A percentile compares a stretch with the other conserved stretches of the same genome.
phyloP scores from a whole-genome alignment of 176 grass and related monocot species.

The Themeda triandra region DNA sequence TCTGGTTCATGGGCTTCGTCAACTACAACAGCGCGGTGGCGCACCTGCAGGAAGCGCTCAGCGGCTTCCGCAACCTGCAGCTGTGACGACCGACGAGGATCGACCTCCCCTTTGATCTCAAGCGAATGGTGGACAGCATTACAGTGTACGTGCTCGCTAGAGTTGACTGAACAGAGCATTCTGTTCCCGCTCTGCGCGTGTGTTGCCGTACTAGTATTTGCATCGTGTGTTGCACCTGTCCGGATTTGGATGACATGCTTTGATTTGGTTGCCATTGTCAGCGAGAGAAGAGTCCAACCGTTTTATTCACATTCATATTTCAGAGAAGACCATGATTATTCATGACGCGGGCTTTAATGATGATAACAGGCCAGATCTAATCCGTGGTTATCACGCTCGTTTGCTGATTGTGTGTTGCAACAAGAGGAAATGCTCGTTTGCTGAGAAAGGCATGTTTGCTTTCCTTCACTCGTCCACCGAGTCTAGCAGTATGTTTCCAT shows the following conservation, averaged over 20 bases:
- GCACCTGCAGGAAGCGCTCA: slow-evolving; percentile 55
- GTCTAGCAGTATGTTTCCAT: too few species aligned
- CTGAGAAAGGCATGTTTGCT: too few species aligned
- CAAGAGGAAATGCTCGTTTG: not conserved
- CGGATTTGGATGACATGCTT: not conserved
- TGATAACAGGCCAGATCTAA: not conserved
- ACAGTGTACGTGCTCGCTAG: not conserved
- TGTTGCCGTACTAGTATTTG: not conserved
- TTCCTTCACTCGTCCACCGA: too few species aligned
- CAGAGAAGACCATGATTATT: not conserved
- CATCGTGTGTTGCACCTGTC: not conserved
- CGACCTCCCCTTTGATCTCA: not conserved
- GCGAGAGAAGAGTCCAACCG: not conserved
- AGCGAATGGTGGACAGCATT: not conserved
- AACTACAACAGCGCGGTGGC: slow-evolving; percentile 70
- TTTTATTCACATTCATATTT: not conserved
- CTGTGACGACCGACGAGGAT: not conserved
- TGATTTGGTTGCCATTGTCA: not conserved
- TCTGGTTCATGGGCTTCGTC: slow-evolving; percentile 83
- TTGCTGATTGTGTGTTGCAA: not conserved
- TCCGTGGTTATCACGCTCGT: too few species aligned
- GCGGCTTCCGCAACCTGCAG: slow-evolving; percentile 25
- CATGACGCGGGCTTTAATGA: not conserved
- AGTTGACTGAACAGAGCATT: not conserved
- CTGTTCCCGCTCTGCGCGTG: not conserved